Evolutionary conservation across 495 filamentous ascomycete species (phyloP), one percentile per base, ranked within the genome.

Genomic region (Geoglossum glabrum): DNA sequence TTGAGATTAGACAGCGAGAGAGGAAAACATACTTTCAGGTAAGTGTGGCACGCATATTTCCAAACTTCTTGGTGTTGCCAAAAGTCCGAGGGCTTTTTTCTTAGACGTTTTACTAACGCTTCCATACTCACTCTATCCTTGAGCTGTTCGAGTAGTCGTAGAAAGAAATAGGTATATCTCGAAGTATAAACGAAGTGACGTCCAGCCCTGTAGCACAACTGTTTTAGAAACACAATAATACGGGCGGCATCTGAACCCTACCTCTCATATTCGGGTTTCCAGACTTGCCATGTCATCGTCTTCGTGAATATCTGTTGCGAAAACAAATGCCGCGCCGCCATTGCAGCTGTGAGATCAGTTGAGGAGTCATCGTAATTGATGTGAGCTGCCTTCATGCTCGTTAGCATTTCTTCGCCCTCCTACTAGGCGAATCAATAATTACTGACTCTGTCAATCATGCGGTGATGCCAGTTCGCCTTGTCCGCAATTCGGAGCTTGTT

Each of bases 391-490:
- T 76, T 54, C 2, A 4, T 15, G 43, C 3, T 21, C n/a, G 10
- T 45, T 45, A 25, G 23, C 27, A 57, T 10, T 9, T 57, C 8
- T 7, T 57, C 3, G n/a, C 52, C 23, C 10, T 27, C 54, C n/a
- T 2, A 31, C 5, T 23, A 54, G 17, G 7, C 19, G 1, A 3
- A 11, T 25, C 21, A 13, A 15, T 2, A 51, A 55, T 21, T 31
- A 58, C 66, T 55, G 68, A 77, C 80, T 34, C 89, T 81, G 51
- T 79, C 78, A 61, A 85, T 84, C 73, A 99, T 87, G 1, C 92
- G 84, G 64, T 99, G 92, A 66, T 99, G 92, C 92, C 92, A 99
- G 64, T 94, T 88, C 3, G 85, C 82, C 70, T 95, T 95, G 64
- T 99, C 92, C 25, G 86, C 87, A 51, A 78, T 79, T 59, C 86